Evolutionary conservation across 495 filamentous ascomycete genomes (phyloP).

Genomic region (Hypomontagnella monticulosa): DNA sequence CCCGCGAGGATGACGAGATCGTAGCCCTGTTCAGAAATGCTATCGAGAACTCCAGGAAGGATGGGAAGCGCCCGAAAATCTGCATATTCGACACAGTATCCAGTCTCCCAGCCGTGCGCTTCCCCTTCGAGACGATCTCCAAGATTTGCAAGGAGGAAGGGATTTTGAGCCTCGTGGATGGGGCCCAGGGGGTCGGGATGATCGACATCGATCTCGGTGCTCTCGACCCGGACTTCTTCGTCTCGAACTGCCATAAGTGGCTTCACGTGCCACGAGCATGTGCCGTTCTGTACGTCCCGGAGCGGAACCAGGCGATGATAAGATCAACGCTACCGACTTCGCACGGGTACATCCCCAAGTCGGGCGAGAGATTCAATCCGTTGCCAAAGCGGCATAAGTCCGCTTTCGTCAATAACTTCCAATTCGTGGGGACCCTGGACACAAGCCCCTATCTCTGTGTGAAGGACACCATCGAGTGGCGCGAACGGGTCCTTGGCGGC

Average conservation of each 20-base stretch:
- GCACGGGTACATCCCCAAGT: constrained; percentile 61
- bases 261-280: constrained; percentile 78
- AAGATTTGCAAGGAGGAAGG: constrained; percentile 67
- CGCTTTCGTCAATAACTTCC: constrained; percentile 74
- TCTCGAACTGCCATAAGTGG: constrained; percentile 87
- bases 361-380: constrained; percentile 53
- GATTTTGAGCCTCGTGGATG: constrained; percentile 70
- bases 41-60: constrained; percentile 50
- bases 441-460: constrained; percentile 75
- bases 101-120: constrained; percentile 73
- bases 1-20: constrained; percentile 66
- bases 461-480: constrained; percentile 73
- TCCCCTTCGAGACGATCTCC: constrained; percentile 76
- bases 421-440: constrained; percentile 81
- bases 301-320: constrained; percentile 74
- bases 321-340: constrained; percentile 75
- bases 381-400: constrained; percentile 58
- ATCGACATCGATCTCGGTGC: constrained; percentile 68
- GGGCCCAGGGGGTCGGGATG: constrained; percentile 78
- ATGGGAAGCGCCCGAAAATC: constrained; percentile 57
- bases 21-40: constrained; percentile 58
- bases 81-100: constrained; percentile 82
- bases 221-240: constrained; percentile 78
- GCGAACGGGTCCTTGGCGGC: constrained; percentile 74
- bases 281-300: constrained; percentile 78